Evolutionary conservation across 176 grass and related monocot species (phyloP).

Genomic region (Dactylis glomerata): DNA sequence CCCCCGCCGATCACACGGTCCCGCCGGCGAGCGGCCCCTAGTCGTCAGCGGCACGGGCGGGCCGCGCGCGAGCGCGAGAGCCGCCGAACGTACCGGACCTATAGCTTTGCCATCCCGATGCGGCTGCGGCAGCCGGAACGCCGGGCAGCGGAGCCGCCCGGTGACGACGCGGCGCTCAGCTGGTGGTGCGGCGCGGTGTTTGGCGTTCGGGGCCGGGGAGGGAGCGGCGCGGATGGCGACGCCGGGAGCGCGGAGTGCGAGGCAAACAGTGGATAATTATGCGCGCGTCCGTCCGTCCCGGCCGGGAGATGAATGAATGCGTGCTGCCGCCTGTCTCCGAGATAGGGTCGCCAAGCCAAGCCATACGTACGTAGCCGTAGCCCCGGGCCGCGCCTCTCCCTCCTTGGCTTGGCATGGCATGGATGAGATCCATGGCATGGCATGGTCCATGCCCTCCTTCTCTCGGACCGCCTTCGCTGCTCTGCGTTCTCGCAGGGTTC

Average conservation of each 20-base stretch:
- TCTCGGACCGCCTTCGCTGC: too few species aligned
- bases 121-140: not conserved
- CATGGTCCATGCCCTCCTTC: not conserved
- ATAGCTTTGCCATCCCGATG: not conserved
- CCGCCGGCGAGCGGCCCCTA: not conserved
- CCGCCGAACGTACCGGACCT: not conserved
- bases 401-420: not conserved
- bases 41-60: not conserved
- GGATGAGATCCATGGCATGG: too few species aligned
- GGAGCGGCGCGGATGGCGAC: not conserved
- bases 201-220: not conserved
- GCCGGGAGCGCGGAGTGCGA: not conserved
- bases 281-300: not conserved
- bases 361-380: not conserved
- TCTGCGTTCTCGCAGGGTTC: too few species aligned
- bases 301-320: not conserved
- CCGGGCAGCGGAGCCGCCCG: not conserved
- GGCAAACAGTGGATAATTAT: constrained; percentile 13
- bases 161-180: not conserved
- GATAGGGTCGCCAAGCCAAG: not conserved
- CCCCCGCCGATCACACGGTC: not conserved
- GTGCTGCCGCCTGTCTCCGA: not conserved
- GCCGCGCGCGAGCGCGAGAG: too few species aligned
- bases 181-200: not conserved
- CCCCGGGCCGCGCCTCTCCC: not conserved